Base-by-base conservation (phyloP, 2,329 filamentous ascomycete genomes). In the Cercospora sojina region DNA sequence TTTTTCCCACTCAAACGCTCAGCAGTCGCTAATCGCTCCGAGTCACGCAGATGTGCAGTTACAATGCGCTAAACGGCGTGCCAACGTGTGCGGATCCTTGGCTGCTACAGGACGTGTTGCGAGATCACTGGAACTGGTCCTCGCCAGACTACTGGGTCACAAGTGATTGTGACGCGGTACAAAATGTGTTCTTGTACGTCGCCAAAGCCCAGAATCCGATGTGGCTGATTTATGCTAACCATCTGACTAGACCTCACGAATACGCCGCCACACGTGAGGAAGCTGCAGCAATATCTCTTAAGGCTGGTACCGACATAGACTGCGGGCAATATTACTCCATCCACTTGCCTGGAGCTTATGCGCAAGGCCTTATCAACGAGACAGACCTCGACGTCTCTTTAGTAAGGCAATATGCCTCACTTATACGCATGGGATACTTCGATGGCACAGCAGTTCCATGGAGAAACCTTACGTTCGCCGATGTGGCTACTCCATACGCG, bases 61-160 rank as follows among this genome's bases (percentile, higher is more conserved):
- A 71, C 74, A 88, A 91, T 69, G 80, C 87, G 0, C 81, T 91
- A 47, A 90, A 91, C 64, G 89, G 89, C 0, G 82, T 87, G 0
- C 88, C 89, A 0, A 83, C 87, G 2, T 91, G 89, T 70, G 86
- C 87, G 0, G 85, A 86, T 69, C 79, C 81, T 0, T 91, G 87
- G 69, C 81, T 91, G 0, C 80, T 91, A 38, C 82, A 88, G 68
- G 85, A 84, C 0, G 80, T 91, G 13, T 80, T 91, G 2, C 83
- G 89, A 1, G 84, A 89, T 53, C 85, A 87, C 71, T 91, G 88
- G 86, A 83, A 81, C 51, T 91, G 88, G 82, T 85, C 83, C 0
- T 81, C 84, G 2, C 82, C 86, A 51, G 83, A 87, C 59, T 85
- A 89, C 67, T 89, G 85, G 74, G 83, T 91, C 38, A 87, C 86